Evolutionary conservation across 768 basidiomycete genomes (phyloP).

Genomic region (Hebeloma cylindrosporum): DNA sequence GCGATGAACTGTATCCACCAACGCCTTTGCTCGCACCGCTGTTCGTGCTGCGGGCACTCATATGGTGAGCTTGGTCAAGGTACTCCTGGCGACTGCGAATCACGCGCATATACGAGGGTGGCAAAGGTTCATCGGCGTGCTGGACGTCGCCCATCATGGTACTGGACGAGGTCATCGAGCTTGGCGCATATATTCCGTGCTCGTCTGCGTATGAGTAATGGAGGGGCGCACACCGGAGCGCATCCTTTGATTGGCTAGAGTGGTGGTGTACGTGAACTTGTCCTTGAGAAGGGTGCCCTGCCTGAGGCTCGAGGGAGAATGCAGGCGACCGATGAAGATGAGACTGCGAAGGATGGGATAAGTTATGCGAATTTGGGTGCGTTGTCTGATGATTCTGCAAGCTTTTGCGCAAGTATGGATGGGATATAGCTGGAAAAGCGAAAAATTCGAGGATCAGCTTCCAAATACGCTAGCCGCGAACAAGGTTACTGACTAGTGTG

Average conservation of each 20-base stretch:
- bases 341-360: conserved; percentile 5
- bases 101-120: conserved; percentile 17
- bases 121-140: neutral
- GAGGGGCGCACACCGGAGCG: neutral
- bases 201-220: no score
- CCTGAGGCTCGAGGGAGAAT: conserved; percentile 7
- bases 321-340: conserved; percentile 5
- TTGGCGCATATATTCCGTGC: no score
- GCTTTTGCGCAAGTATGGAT: conserved; percentile 25
- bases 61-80: conserved; percentile 1
- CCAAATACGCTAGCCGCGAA: neutral
- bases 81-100: conserved; percentile 5
- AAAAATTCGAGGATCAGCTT: neutral
- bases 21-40: conserved; percentile 2
- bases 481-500: conserved; percentile 17
- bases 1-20: conserved; percentile 2
- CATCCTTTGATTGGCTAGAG: neutral
- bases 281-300: conserved; percentile 12
- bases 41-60: conserved; percentile 1
- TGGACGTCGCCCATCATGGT: neutral
- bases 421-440: conserved; percentile 18
- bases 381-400: conserved; percentile 13
- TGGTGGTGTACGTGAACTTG: conserved; percentile 1
- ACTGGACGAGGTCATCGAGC: no score
- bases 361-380: conserved; percentile 9